A percentile compares a stretch with the other conserved stretches of the same genome.
These are phyloP conservation scores for Hypoxylon sp. DNA, from an alignment of 2,329 filamentous ascomycete species.

Conservation along the genomic window DNA sequence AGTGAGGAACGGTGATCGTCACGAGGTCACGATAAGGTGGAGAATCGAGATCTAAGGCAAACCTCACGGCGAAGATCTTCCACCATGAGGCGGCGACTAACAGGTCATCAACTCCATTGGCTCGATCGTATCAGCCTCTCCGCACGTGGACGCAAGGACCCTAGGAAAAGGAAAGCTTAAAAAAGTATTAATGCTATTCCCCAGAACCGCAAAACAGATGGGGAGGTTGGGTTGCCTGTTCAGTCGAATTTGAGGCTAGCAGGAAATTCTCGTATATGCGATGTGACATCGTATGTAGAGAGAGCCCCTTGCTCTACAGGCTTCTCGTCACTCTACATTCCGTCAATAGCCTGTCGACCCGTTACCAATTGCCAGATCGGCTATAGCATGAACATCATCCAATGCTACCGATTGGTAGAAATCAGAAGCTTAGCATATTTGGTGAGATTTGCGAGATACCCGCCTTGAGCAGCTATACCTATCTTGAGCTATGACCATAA, in stretches of 20 bases:
- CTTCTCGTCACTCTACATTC: constrained; percentile 22
- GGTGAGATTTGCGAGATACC: too few species aligned
- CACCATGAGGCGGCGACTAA: constrained; percentile 11
- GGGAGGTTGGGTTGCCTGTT: constrained; percentile 9
- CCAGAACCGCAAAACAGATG: constrained; percentile 6
- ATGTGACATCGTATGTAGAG: constrained; percentile 45
- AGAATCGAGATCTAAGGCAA: constrained; percentile 20
- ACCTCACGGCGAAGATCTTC: constrained; percentile 23
- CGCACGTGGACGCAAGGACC: constrained; percentile 32
- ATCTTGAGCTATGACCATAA: too few species aligned
- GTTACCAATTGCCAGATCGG: constrained; percentile 16
- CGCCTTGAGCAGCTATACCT: too few species aligned
- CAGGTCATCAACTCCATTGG: constrained; percentile 24
- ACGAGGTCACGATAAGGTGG: constrained; percentile 33
- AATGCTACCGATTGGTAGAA: not conserved
- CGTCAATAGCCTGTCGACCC: constrained; percentile 18
- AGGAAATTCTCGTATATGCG: constrained; percentile 51
- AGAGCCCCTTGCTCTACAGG: constrained; percentile 17
- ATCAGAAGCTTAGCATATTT: not conserved
- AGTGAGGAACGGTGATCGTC: constrained; percentile 25
- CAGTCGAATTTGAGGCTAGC: constrained; percentile 29
- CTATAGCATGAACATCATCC: not conserved
- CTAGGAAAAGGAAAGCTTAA: constrained; percentile 16
- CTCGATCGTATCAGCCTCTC: constrained; percentile 37
- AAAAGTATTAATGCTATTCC: constrained; percentile 9